A percentile compares a stretch with the other conserved stretches of the same genome.
phyloP scores from a whole-genome alignment of 345 rosid genomes.

The Melastoma malabathricum region DNA sequence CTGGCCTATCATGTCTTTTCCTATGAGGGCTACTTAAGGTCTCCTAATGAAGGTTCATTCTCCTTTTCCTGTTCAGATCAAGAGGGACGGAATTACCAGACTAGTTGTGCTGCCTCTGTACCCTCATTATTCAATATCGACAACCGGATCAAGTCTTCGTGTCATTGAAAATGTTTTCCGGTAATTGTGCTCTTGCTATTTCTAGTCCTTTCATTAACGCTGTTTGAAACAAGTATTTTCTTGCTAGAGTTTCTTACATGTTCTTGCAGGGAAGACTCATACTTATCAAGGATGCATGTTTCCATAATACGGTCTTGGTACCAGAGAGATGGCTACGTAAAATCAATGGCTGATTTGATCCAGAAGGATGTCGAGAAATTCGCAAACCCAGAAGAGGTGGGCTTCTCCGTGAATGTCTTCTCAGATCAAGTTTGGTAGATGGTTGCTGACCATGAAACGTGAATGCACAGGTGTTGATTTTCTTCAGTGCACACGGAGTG shows the following conservation, averaged over 20 bases:
- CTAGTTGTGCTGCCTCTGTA: slow-evolving; percentile 94
- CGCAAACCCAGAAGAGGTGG: slow-evolving; percentile 62
- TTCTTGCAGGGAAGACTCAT: slow-evolving; percentile 54
- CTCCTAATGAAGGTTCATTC: background rate
- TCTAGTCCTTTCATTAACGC: background rate
- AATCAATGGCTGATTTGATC: slow-evolving; percentile 82
- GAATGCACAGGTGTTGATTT: slow-evolving; percentile 48
- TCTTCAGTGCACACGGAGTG: slow-evolving; percentile 97
- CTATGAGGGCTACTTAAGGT: background rate
- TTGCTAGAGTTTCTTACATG: slow-evolving; percentile 8
- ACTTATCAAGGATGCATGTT: slow-evolving; percentile 63
- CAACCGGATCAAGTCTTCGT: slow-evolving; percentile 88
- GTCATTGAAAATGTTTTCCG: slow-evolving; percentile 59
- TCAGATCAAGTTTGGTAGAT: background rate
- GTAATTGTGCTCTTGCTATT: slow-evolving; percentile 13
- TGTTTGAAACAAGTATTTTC: background rate
- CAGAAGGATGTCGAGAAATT: slow-evolving; percentile 54
- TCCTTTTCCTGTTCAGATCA: slow-evolving; percentile 33
- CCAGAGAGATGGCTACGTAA: slow-evolving; percentile 68
- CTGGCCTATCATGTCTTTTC: background rate
- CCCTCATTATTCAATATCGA: slow-evolving; percentile 90
- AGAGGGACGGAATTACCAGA: slow-evolving; percentile 60
- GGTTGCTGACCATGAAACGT: background rate
- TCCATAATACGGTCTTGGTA: slow-evolving; percentile 79
- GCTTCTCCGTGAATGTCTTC: slow-evolving; percentile 3